Conservation (phyloP, 805 yeast genomes). For the Wickerhamomyces queroliae region DNA sequence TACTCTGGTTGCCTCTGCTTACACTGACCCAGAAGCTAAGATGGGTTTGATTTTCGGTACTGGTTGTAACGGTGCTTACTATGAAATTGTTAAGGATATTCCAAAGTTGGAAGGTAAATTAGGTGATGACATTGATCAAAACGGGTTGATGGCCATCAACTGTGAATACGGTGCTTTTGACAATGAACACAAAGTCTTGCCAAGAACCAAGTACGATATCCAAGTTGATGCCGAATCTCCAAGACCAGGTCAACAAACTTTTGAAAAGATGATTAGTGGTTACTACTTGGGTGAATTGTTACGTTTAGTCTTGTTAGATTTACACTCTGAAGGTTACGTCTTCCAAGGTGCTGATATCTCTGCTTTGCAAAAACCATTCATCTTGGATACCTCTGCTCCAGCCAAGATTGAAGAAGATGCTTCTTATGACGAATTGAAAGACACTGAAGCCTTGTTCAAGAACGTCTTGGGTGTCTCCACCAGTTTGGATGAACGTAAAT, state of each 20-base stretch:
- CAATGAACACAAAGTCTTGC: slow-evolving; percentile 76
- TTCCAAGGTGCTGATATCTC: slow-evolving; percentile 67
- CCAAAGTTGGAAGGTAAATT: slow-evolving; percentile 76
- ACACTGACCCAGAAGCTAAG: slow-evolving; percentile 80
- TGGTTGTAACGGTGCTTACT: slow-evolving; percentile 96
- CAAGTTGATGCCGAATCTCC: slow-evolving; percentile 82
- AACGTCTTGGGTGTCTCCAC: slow-evolving; percentile 55
- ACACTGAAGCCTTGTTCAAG: slow-evolving; percentile 63
- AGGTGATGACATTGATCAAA: slow-evolving; percentile 53
- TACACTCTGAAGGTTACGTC: slow-evolving; percentile 55
- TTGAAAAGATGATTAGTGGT: slow-evolving; percentile 97
- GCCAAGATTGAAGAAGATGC: slow-evolving; percentile 87
- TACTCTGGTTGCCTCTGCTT: slow-evolving; percentile 91
- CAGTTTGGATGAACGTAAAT: slow-evolving; percentile 70
- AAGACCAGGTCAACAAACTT: slow-evolving; percentile 92
- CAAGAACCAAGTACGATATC: slow-evolving; percentile 85
- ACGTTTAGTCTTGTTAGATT: slow-evolving; percentile 73
- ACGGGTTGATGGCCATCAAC: slow-evolving; percentile 88
- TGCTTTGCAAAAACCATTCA: slow-evolving; percentile 55
- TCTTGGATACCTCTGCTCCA: slow-evolving; percentile 87
- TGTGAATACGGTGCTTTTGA: slow-evolving; percentile 99
- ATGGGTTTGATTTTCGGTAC: slow-evolving; percentile 98
- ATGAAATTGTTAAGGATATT: slow-evolving; percentile 64
- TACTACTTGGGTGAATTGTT: slow-evolving; percentile 91
- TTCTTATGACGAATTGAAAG: slow-evolving; percentile 66